Conservation (phyloP, 768 basidiomycete genomes). For the Pholiota microspora region DNA sequence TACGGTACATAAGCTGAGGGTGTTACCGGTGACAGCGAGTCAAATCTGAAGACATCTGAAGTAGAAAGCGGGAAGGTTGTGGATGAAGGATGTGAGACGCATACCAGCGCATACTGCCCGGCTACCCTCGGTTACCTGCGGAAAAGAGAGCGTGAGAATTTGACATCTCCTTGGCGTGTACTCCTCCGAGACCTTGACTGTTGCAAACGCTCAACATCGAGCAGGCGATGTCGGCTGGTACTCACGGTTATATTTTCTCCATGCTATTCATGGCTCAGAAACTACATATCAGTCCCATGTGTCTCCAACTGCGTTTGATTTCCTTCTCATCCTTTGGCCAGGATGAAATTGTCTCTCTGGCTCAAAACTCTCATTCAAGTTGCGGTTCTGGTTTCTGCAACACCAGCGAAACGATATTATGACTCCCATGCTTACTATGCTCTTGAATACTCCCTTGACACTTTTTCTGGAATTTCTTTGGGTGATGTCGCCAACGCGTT, state of each 20-base stretch:
- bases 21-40: background rate
- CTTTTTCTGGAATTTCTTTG: conserved; percentile 38
- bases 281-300: conserved; percentile 3
- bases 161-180: background rate
- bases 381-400: conserved; percentile 20
- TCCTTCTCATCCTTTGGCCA: conserved; percentile 13
- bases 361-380: conserved; percentile 2
- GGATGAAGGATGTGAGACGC: background rate
- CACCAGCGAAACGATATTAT: conserved; percentile 53
- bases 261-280: background rate
- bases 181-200: background rate
- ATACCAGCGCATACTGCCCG: background rate
- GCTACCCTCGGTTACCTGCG: background rate
- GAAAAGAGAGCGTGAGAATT: background rate
- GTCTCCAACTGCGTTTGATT: background rate
- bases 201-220: background rate
- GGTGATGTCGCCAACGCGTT: conserved; percentile 56
- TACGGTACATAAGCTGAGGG: too few relatives aligned
- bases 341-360: conserved; percentile 15
- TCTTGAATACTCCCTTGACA: conserved; percentile 54
- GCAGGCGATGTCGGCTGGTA: background rate
- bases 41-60: background rate
- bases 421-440: conserved; percentile 79
- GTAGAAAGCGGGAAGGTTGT: background rate
- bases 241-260: conserved; percentile 1